Conservation (phyloP, 2,329 filamentous ascomycete species). For the Lecanicillium sp. region DNA sequence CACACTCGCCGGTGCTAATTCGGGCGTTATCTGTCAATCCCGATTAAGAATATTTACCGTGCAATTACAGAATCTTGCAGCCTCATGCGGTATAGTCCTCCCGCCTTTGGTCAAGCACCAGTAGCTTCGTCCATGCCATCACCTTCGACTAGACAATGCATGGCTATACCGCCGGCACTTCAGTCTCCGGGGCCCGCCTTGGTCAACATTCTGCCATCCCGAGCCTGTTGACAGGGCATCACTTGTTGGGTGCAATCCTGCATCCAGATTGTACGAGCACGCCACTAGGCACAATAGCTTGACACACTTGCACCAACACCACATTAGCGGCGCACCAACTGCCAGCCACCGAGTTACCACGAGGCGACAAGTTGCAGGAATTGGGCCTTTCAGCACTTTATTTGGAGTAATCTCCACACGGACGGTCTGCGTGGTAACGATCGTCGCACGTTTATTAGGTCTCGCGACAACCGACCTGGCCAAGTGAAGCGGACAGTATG, state of each 20-base stretch:
- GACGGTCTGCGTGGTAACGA: no score
- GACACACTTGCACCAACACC: not conserved
- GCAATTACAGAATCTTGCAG: not conserved
- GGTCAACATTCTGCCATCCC: not conserved
- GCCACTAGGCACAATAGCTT: not conserved
- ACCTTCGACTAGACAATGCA: not conserved
- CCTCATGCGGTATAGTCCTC: not conserved
- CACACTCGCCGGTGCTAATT: no score
- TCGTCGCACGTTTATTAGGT: no score
- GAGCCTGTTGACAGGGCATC: no score
- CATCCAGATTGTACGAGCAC: not conserved
- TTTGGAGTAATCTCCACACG: not conserved
- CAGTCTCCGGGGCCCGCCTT: not conserved
- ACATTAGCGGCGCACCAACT: not conserved
- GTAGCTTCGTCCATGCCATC: not conserved
- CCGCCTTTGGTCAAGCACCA: not conserved
- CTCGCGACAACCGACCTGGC: no score
- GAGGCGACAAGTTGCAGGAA: not conserved
- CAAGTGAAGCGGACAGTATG: no score
- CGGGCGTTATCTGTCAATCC: no score
- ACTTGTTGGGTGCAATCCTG: no score
- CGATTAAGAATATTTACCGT: not conserved
- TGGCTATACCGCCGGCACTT: conserved; percentile 1
- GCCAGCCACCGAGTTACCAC: not conserved
- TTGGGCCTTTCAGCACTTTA: not conserved